A percentile compares a stretch with the other conserved stretches of the same genome.
These are phyloP conservation scores for Ceratobasidium sp. DNA, from an alignment of 1,284 basidiomycete species.

Conservation along the genomic window DNA sequence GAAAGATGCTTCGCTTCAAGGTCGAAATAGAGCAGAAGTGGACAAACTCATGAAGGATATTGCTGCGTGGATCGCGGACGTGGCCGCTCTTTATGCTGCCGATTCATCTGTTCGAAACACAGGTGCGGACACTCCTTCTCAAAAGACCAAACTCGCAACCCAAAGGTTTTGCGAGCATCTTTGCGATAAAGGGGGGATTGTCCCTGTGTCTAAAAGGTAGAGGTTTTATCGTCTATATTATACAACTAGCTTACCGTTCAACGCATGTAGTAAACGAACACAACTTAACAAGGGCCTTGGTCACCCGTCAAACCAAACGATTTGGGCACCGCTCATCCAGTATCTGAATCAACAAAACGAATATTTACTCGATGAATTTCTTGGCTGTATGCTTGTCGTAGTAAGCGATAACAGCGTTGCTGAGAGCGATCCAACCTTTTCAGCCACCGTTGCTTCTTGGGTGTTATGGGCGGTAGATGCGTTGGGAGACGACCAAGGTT, in stretches of 20 bases:
- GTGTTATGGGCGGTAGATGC: slow-evolving; percentile 68
- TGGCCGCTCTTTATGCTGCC: slow-evolving; percentile 66
- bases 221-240: slow-evolving; percentile 49
- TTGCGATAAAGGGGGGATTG: slow-evolving; percentile 73
- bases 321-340: slow-evolving; percentile 80
- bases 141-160: slow-evolving; percentile 67
- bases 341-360: slow-evolving; percentile 72
- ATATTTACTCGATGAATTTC: slow-evolving; percentile 67
- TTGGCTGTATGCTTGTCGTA: slow-evolving; percentile 63
- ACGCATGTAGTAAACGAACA: slow-evolving; percentile 69
- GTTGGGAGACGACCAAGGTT: slow-evolving; percentile 55
- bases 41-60: slow-evolving; percentile 66
- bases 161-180: slow-evolving; percentile 76
- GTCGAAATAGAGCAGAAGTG: slow-evolving; percentile 66
- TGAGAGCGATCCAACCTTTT: slow-evolving; percentile 62
- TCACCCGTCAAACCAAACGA: slow-evolving; percentile 68
- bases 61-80: slow-evolving; percentile 81
- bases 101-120: slow-evolving; percentile 53
- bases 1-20: slow-evolving; percentile 72
- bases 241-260: slow-evolving; percentile 29
- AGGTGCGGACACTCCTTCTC: slow-evolving; percentile 54
- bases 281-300: slow-evolving; percentile 61
- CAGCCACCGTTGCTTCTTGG: slow-evolving; percentile 75
- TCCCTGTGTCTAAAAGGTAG: slow-evolving; percentile 85
- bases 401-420: slow-evolving; percentile 20